A percentile compares a stretch with the other conserved stretches of the same genome.
Conservation (phyloP, 305 asterid genomes). For the Solanum chacoense region DNA sequence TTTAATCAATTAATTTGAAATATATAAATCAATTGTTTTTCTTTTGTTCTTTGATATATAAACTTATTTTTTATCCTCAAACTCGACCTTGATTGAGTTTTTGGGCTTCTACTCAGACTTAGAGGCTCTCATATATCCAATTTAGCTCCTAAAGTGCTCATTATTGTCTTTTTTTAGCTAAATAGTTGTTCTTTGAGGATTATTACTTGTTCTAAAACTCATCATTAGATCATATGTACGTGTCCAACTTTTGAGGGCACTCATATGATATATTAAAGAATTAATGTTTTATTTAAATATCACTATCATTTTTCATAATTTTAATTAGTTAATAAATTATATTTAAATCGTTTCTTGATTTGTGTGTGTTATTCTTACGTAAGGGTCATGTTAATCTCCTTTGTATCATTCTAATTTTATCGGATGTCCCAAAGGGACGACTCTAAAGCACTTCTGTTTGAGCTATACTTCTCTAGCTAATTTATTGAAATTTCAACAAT, state of each 20-base stretch:
- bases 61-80: neutral
- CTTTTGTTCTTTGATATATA: neutral
- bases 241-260: neutral
- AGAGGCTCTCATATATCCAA: too few relatives aligned
- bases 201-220: neutral
- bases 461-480: neutral
- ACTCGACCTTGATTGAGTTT: neutral
- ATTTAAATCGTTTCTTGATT: neutral
- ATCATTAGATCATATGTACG: neutral
- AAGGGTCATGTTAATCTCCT: neutral
- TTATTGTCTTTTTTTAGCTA: neutral
- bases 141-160: too few relatives aligned
- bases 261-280: neutral
- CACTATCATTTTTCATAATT: neutral
- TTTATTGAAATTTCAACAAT: neutral
- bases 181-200: neutral
- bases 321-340: too few relatives aligned
- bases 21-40: too few relatives aligned
- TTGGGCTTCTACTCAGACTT: neutral
- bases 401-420: neutral
- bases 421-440: neutral
- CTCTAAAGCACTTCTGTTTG: neutral
- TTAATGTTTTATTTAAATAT: too few relatives aligned
- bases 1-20: neutral
- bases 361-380: rapidly evolving